Evolutionary conservation across 1,284 basidiomycete genomes (phyloP).

Genomic region (Phellinidium pouzarii): DNA sequence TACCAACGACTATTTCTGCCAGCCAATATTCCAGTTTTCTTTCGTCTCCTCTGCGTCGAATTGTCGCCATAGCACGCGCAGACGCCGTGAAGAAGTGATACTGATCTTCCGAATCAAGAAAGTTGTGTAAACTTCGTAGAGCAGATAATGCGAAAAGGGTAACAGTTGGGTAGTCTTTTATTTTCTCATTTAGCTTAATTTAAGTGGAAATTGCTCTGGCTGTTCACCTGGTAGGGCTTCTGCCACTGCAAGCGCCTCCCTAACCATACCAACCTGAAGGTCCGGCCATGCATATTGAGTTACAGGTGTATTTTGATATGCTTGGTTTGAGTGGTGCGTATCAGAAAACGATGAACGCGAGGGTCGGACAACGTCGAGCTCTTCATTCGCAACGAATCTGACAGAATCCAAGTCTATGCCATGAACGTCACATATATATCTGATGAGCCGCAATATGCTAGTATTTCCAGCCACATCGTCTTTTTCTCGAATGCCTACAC

Average conservation of each 20-base stretch:
- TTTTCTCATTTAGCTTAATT: constrained; percentile 20
- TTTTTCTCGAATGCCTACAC: constrained; percentile 61
- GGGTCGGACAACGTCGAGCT: neutral
- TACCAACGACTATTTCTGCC: constrained; percentile 67
- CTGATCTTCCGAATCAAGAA: constrained; percentile 69
- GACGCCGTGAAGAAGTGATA: constrained; percentile 70
- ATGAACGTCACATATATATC: constrained; percentile 67
- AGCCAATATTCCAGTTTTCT: constrained; percentile 78
- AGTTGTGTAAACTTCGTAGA: constrained; percentile 58
- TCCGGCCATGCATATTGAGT: constrained; percentile 87
- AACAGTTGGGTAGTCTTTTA: constrained; percentile 64
- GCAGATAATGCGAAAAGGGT: constrained; percentile 76
- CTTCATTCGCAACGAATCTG: constrained; percentile 22
- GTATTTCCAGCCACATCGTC: constrained; percentile 75
- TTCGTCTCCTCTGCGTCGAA: constrained; percentile 69
- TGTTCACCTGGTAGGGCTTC: constrained; percentile 82
- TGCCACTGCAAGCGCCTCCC: constrained; percentile 85
- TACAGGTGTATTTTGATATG: constrained; percentile 28
- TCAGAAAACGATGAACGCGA: neutral
- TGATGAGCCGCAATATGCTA: constrained; percentile 67
- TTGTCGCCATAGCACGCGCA: constrained; percentile 58
- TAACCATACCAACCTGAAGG: constrained; percentile 83
- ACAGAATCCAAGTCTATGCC: constrained; percentile 74
- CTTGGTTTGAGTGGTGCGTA: constrained; percentile 2
- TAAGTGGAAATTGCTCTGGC: constrained; percentile 4